Conservation (phyloP, 2,329 filamentous ascomycete species). For the Penicillium sp. region DNA sequence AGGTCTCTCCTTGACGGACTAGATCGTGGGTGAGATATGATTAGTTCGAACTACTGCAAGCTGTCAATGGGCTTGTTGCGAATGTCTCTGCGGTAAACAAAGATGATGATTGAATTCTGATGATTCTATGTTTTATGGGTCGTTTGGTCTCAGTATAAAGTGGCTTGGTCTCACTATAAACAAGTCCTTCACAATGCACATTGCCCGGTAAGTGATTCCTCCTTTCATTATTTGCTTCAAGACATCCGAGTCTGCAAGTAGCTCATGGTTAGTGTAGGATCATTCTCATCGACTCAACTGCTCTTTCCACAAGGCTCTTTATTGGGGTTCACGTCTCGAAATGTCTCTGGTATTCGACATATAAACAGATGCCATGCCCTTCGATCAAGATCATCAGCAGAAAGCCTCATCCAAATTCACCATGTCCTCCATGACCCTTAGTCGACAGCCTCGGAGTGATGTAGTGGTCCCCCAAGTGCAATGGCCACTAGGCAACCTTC, state of each 20-base stretch:
- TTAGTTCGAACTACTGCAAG: too few species aligned
- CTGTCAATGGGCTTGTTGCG: background rate
- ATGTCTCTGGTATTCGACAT: background rate
- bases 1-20: background rate
- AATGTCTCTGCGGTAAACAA: background rate
- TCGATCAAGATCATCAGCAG: background rate
- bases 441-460: background rate
- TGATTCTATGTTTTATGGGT: background rate
- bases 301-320: background rate
- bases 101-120: background rate
- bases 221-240: background rate
- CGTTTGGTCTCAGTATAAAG: background rate
- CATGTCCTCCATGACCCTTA: background rate
- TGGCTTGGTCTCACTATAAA: background rate
- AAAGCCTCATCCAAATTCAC: background rate
- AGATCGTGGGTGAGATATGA: too few species aligned
- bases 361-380: background rate
- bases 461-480: background rate
- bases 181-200: background rate
- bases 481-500: constrained; percentile 2
- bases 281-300: background rate
- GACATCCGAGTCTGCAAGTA: background rate
- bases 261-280: background rate
- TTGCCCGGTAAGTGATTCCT: background rate
- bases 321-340: background rate